phyloP scores from a whole-genome alignment of 257 asterid genomes.

The Solanum arcanum region DNA sequence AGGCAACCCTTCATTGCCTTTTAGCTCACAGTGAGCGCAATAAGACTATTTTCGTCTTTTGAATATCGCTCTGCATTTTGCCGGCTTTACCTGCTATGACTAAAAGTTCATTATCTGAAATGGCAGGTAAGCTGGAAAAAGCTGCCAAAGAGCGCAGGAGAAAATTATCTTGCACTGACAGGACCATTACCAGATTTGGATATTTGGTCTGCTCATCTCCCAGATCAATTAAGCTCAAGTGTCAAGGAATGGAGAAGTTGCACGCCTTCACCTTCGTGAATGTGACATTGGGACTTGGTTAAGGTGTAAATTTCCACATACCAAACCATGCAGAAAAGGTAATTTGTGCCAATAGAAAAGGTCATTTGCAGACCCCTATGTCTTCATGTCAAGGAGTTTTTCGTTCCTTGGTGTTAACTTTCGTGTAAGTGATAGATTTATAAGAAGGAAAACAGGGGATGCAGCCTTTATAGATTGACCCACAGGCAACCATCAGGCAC shows the following conservation, averaged over 20 bases:
- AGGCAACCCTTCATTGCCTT: no score
- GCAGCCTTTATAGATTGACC: neutral
- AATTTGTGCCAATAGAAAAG: neutral
- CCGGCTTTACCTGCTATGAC: neutral
- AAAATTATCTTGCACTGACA: slow-evolving; percentile 63
- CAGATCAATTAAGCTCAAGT: slow-evolving; percentile 26
- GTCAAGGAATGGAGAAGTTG: slow-evolving; percentile 43
- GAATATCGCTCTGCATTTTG: neutral
- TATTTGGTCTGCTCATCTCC: slow-evolving; percentile 54
- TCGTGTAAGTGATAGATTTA: neutral
- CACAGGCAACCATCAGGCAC: neutral
- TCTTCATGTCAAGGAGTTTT: neutral
- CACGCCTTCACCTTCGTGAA: neutral
- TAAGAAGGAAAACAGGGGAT: neutral
- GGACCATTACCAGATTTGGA: slow-evolving; percentile 48
- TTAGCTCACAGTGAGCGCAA: neutral
- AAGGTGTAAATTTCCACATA: neutral
- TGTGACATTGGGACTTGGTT: neutral
- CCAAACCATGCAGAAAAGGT: neutral
- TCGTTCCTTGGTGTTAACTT: neutral
- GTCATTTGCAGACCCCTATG: neutral
- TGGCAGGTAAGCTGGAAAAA: slow-evolving; percentile 24
- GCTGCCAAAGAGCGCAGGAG: slow-evolving; percentile 27
- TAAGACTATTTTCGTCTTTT: neutral
- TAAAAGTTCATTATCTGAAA: neutral